These are phyloP conservation scores for Aspergillus panamensis DNA, from an alignment of 495 filamentous ascomycete species.

Conservation along the genomic window DNA sequence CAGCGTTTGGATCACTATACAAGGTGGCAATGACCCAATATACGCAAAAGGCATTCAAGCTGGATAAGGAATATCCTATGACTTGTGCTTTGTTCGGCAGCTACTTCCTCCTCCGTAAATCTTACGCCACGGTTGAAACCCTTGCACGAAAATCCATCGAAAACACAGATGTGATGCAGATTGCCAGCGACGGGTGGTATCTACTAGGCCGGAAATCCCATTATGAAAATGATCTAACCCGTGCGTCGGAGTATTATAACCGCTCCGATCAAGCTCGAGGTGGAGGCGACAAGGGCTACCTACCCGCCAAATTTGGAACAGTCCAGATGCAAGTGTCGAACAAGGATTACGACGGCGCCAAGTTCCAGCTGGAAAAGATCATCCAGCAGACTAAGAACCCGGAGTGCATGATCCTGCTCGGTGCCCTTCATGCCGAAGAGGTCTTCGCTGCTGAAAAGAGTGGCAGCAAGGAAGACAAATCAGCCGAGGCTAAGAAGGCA, in stretches of 20 bases:
- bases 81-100: constrained; percentile 84
- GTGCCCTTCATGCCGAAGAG: constrained; percentile 88
- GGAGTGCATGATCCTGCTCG: constrained; percentile 89
- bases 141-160: constrained; percentile 92
- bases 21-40: constrained; percentile 92
- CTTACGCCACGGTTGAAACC: constrained; percentile 71
- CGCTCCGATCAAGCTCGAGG: constrained; percentile 86
- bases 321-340: constrained; percentile 84
- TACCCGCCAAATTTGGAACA: constrained; percentile 88
- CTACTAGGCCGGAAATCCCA: constrained; percentile 86
- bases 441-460: constrained; percentile 73
- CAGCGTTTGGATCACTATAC: constrained; percentile 75
- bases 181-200: constrained; percentile 97
- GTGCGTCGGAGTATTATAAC: constrained; percentile 76
- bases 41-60: constrained; percentile 88
- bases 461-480: constrained; percentile 81
- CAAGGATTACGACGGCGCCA: constrained; percentile 83
- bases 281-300: constrained; percentile 78
- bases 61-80: constrained; percentile 89
- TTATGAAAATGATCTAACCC: constrained; percentile 60
- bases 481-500: constrained; percentile 74
- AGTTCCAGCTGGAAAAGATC: constrained; percentile 90
- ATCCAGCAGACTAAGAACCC: constrained; percentile 77
- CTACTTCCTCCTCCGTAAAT: constrained; percentile 80
- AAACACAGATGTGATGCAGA: constrained; percentile 88